Conservation (phyloP, 345 rosid species). For the Carallia brachiata region DNA sequence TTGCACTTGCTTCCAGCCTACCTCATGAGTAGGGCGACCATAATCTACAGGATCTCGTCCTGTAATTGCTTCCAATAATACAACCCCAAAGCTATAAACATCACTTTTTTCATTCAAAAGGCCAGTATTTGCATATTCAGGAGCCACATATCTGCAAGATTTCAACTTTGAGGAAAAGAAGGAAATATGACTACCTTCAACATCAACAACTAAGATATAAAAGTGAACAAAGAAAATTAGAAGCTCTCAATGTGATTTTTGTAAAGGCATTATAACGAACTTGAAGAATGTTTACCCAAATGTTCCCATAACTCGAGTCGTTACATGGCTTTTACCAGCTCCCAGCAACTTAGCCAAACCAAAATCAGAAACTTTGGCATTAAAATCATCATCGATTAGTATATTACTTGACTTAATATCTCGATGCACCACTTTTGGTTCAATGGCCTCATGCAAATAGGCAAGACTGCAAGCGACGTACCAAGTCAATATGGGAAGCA, state of each 20-base stretch:
- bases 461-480: slow-evolving; percentile 67
- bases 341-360: slow-evolving; percentile 97
- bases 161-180: slow-evolving; percentile 6
- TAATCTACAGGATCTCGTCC: slow-evolving; percentile 98
- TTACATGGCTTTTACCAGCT: slow-evolving; percentile 93
- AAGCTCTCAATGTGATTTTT: background rate
- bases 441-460: slow-evolving; percentile 97
- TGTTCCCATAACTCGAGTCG: slow-evolving; percentile 99
- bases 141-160: slow-evolving; percentile 83
- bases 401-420: slow-evolving; percentile 98
- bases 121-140: slow-evolving; percentile 98
- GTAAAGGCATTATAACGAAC: background rate
- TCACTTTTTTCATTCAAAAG: slow-evolving; percentile 98
- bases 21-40: slow-evolving; percentile 89
- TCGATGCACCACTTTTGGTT: slow-evolving; percentile 99
- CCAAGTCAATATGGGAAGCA: slow-evolving; percentile 10
- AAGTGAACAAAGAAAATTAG: background rate
- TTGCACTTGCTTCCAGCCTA: slow-evolving; percentile 17
- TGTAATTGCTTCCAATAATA: slow-evolving; percentile 83
- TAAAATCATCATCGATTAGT: slow-evolving; percentile 85
- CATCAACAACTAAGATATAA: background rate
- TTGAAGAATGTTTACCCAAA: slow-evolving; percentile 61
- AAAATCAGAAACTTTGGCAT: slow-evolving; percentile 95
- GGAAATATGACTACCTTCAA: background rate
- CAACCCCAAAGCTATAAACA: slow-evolving; percentile 96